phyloP scores from a whole-genome alignment of 495 filamentous ascomycete genomes.

The Diplogelasinospora grovesii region DNA sequence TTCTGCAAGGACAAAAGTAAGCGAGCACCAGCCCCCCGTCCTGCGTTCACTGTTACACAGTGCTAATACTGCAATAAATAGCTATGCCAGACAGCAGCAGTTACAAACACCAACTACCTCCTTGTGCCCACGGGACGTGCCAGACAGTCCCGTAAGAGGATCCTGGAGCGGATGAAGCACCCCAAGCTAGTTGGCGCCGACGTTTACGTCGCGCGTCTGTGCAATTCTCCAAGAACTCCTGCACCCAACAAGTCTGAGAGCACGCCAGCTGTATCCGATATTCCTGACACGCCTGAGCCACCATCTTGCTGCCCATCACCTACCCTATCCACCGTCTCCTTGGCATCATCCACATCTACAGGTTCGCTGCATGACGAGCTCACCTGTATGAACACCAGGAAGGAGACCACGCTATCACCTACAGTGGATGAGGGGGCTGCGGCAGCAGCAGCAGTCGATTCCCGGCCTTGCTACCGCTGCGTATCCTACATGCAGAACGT shows the following conservation, averaged over 20 bases:
- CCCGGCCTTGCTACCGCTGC: conserved; percentile 47
- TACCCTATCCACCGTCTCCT: not conserved
- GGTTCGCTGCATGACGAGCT: conserved; percentile 45
- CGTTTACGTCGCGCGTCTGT: conserved; percentile 45
- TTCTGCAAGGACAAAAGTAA: too few species aligned
- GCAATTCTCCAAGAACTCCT: conserved; percentile 14
- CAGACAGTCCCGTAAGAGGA: conserved; percentile 14
- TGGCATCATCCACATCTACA: conserved; percentile 4
- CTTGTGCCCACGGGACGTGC: conserved; percentile 16
- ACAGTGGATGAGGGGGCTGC: too few species aligned
- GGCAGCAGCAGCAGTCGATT: conserved; percentile 25
- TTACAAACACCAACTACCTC: conserved; percentile 13
- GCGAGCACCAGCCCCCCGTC: not conserved
- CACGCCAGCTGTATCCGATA: not conserved
- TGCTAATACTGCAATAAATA: too few species aligned
- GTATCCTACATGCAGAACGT: conserved; percentile 44
- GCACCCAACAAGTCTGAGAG: not conserved
- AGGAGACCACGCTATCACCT: not conserved
- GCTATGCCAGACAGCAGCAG: too few species aligned
- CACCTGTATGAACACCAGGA: not conserved
- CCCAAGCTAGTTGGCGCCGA: conserved; percentile 43
- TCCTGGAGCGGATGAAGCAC: conserved; percentile 35
- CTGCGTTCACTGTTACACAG: not conserved
- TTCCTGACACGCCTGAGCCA: not conserved
- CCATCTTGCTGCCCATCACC: not conserved